A percentile compares a stretch with the other conserved stretches of the same genome.
Evolutionary conservation across 1,284 basidiomycete genomes (phyloP).

Genomic region (Inonotus hispidus): DNA sequence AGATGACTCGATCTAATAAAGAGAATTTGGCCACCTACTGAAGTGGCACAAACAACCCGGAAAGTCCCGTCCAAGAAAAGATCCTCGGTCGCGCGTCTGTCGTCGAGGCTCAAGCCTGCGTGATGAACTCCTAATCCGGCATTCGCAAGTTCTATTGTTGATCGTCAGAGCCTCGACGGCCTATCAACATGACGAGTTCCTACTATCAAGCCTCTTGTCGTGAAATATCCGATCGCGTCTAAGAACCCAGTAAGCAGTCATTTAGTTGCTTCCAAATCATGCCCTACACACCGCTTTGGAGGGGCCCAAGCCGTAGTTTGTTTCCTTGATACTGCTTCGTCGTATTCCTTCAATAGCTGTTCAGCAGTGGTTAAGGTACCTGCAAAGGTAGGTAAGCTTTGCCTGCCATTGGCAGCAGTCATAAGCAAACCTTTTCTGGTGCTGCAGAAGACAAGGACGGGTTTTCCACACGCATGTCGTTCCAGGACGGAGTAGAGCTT

Average conservation of each 20-base stretch:
- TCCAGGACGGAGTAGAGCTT: constrained; percentile 70
- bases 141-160: constrained; percentile 45
- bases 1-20: background rate
- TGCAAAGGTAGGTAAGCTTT: constrained; percentile 24
- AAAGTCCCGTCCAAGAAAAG: constrained; percentile 62
- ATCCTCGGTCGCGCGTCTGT: constrained; percentile 66
- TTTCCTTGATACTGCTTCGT: constrained; percentile 45
- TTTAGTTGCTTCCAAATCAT: background rate
- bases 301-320: constrained; percentile 59
- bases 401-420: background rate
- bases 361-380: constrained; percentile 71
- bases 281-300: constrained; percentile 39
- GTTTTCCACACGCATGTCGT: constrained; percentile 67
- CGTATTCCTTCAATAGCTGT: constrained; percentile 67
- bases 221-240: constrained; percentile 48
- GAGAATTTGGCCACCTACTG: constrained; percentile 40
- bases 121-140: constrained; percentile 83
- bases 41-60: constrained; percentile 68
- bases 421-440: constrained; percentile 68
- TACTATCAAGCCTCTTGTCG: constrained; percentile 60
- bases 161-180: background rate
- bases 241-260: background rate
- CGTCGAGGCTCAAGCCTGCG: constrained; percentile 72
- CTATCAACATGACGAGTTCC: constrained; percentile 15
- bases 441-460: constrained; percentile 80